Conservation (phyloP, 805 yeast species). For the Ogataea philodendri region DNA sequence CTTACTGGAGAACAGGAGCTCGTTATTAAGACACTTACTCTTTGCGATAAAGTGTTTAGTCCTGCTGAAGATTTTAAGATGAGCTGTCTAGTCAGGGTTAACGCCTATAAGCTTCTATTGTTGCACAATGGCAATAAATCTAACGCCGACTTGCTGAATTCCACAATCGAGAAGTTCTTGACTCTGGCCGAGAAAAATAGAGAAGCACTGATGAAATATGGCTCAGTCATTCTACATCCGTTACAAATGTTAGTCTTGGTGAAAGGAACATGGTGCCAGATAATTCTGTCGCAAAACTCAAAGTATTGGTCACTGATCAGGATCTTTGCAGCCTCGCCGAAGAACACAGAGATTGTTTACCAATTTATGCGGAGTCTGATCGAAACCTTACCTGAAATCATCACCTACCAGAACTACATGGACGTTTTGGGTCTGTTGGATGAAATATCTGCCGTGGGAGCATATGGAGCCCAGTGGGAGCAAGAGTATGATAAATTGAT, state of each 20-base stretch:
- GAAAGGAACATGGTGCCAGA: constrained; percentile 43
- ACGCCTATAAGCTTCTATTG: constrained; percentile 51
- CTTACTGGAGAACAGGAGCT: constrained; percentile 28
- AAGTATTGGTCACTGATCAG: constrained; percentile 50
- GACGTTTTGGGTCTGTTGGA: constrained; percentile 68
- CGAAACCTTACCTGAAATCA: constrained; percentile 31
- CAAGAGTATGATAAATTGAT: constrained; percentile 51
- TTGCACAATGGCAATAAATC: constrained; percentile 35
- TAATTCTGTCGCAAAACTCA: constrained; percentile 36
- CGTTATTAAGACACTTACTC: constrained; percentile 21
- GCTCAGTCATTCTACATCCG: constrained; percentile 44
- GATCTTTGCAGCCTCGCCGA: constrained; percentile 43
- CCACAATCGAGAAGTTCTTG: constrained; percentile 28
- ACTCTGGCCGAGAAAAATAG: constrained; percentile 29
- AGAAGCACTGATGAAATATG: constrained; percentile 46
- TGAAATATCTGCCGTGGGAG: constrained; percentile 79
- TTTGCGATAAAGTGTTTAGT: constrained; percentile 24
- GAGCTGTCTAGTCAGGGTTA: constrained; percentile 40
- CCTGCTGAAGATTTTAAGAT: constrained; percentile 30
- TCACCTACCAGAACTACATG: constrained; percentile 56
- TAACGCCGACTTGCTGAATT: constrained; percentile 21
- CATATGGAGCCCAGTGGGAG: constrained; percentile 75
- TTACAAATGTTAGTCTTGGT: constrained; percentile 47
- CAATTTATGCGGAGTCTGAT: constrained; percentile 45
- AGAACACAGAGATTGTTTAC: constrained; percentile 43